phyloP scores from a whole-genome alignment of 176 grass and related monocot genomes.

The Musa beccarii region DNA sequence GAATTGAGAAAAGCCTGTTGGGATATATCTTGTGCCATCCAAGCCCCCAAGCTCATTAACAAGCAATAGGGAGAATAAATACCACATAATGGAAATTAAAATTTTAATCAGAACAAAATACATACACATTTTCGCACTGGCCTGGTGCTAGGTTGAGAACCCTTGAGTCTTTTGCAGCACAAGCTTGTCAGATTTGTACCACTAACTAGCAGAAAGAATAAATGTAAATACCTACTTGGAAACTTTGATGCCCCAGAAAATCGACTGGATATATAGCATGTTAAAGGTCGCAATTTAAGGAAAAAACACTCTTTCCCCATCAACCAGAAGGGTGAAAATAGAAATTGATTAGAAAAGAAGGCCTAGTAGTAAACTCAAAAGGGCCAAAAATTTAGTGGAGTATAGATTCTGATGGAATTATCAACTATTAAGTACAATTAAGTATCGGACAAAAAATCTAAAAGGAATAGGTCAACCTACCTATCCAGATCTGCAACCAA shows the following conservation, averaged over 20 bases:
- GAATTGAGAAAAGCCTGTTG: constrained; percentile 53
- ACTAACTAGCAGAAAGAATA: constrained; percentile 54
- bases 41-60: constrained; percentile 48
- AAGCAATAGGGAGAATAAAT: constrained; percentile 41
- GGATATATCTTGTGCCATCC: constrained; percentile 53
- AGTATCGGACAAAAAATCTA: not conserved
- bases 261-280: constrained; percentile 33
- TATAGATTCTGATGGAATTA: not conserved
- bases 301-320: constrained; percentile 2
- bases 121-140: constrained; percentile 79
- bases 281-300: constrained; percentile 25
- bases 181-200: constrained; percentile 75
- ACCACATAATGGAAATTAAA: constrained; percentile 26
- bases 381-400: not conserved
- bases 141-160: constrained; percentile 57
- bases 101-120: constrained; percentile 60
- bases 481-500: constrained; percentile 13
- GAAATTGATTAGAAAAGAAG: not conserved
- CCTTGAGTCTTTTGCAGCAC: constrained; percentile 73
- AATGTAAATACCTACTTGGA: constrained; percentile 71
- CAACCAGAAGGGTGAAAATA: not conserved
- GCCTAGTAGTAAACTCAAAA: not conserved
- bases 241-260: constrained; percentile 33
- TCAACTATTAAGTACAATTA: not conserved
- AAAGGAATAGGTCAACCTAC: not conserved